Evolutionary conservation across 768 basidiomycete species (phyloP).

Genomic region (Sutorius australiensis): DNA sequence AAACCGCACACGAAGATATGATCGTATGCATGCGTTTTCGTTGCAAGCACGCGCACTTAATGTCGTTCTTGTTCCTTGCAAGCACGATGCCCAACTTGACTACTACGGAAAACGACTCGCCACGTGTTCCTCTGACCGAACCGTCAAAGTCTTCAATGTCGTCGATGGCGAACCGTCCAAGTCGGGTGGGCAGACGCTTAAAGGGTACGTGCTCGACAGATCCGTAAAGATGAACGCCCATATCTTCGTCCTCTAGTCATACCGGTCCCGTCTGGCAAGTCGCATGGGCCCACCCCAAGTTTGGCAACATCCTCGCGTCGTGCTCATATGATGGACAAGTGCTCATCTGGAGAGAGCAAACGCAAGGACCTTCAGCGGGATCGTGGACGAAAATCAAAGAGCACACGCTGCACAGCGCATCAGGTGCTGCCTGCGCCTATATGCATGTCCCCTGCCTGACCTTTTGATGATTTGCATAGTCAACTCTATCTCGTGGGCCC

Average conservation of each 20-base stretch:
- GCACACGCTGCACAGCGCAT: conserved; percentile 89
- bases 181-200: conserved; percentile 66
- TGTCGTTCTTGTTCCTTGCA: not conserved
- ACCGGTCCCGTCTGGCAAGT: conserved; percentile 98
- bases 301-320: conserved; percentile 94
- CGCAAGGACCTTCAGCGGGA: conserved; percentile 44
- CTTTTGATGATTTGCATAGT: conserved; percentile 44
- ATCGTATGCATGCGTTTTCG: conserved; percentile 53
- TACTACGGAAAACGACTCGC: conserved; percentile 97
- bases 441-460: not conserved
- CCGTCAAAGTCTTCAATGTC: conserved; percentile 92
- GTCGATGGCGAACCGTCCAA: conserved; percentile 80
- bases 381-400: conserved; percentile 96
- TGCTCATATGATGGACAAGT: conserved; percentile 98
- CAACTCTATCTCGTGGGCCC: conserved; percentile 99
- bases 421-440: conserved; percentile 52
- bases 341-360: conserved; percentile 95
- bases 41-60: not conserved
- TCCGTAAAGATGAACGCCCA: not conserved
- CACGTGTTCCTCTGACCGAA: conserved; percentile 94
- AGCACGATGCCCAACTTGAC: conserved; percentile 98
- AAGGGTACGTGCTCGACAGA: conserved; percentile 52
- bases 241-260: conserved; percentile 52
- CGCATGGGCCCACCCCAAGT: conserved; percentile 97
- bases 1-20: conserved; percentile 98